These are phyloP conservation scores for Tolypocladium pustulatum DNA, from an alignment of 2,329 filamentous ascomycete species.

Conservation along the genomic window DNA sequence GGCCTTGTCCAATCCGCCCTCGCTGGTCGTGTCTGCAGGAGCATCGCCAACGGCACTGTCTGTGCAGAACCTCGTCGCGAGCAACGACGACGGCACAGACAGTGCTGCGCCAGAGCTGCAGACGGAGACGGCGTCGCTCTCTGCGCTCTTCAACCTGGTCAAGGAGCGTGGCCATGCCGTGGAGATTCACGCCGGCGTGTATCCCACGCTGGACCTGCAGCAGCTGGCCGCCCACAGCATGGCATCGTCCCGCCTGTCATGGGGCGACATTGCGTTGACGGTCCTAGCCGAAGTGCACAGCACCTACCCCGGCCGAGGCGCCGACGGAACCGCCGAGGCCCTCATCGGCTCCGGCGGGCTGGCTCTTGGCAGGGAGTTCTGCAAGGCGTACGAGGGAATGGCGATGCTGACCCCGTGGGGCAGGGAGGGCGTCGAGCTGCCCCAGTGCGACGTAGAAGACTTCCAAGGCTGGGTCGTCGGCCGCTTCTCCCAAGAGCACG, in stretches of 20 bases:
- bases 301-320: conserved; percentile 51
- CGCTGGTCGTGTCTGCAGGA: conserved; percentile 51
- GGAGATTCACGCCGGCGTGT: conserved; percentile 69
- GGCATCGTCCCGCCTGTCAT: conserved; percentile 29
- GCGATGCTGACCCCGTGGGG: conserved; percentile 55
- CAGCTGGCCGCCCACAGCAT: conserved; percentile 63
- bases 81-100: conserved; percentile 3
- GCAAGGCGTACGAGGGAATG: conserved; percentile 61
- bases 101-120: conserved; percentile 8
- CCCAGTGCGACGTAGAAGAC: conserved; percentile 19
- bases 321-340: conserved; percentile 42
- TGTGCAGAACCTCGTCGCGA: conserved; percentile 12
- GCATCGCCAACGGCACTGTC: conserved; percentile 59
- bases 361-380: conserved; percentile 64
- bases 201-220: conserved; percentile 67
- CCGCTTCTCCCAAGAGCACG: conserved; percentile 69
- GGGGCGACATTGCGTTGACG: conserved; percentile 51
- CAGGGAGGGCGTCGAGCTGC: conserved; percentile 17
- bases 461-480: conserved; percentile 56
- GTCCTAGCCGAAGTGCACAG: conserved; percentile 64
- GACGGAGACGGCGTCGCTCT: conserved; percentile 8
- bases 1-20: conserved; percentile 6
- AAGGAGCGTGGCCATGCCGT: conserved; percentile 33
- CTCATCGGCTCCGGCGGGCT: conserved; percentile 60
- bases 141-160: conserved; percentile 13